Conservation (phyloP, 2,329 filamentous ascomycete species). For the Escovopsis sp. region DNA sequence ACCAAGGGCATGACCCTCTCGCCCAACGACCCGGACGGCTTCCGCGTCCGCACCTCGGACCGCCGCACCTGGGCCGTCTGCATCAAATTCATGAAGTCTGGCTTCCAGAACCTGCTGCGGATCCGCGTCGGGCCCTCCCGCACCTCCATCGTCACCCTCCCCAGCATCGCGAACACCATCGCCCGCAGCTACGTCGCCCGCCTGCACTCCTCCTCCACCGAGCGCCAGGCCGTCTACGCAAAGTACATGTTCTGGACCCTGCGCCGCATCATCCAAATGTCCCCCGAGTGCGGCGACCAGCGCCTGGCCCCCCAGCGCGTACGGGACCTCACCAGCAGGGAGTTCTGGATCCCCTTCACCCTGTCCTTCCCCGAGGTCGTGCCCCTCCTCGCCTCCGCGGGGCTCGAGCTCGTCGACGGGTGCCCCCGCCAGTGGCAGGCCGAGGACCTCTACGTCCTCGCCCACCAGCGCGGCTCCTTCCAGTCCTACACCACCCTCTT, state of each 20-base stretch:
- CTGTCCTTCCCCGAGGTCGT: constrained; percentile 14
- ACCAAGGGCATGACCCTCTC: constrained; percentile 16
- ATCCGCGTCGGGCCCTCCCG: constrained; percentile 8
- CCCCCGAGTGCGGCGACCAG: constrained; percentile 7
- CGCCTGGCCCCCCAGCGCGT: constrained; percentile 8
- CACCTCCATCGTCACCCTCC: constrained; percentile 19
- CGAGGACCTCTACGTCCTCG: not conserved
- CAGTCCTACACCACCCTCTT: not conserved
- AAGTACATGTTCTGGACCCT: constrained; percentile 23
- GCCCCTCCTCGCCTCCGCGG: constrained; percentile 16
- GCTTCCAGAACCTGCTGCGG: constrained; percentile 17
- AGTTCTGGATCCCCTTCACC: constrained; percentile 20
- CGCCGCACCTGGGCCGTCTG: constrained; percentile 18
- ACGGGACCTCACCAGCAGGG: constrained; percentile 9
- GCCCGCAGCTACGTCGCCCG: constrained; percentile 19
- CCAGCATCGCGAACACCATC: constrained; percentile 19
- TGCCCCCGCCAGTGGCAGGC: constrained; percentile 2
- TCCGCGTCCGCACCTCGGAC: constrained; percentile 22
- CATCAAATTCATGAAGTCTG: constrained; percentile 18
- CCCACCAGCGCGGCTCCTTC: not conserved
- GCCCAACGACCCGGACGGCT: constrained; percentile 14
- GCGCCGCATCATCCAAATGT: constrained; percentile 13
- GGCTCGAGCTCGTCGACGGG: constrained; percentile 12
- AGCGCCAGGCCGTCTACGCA: constrained; percentile 11
- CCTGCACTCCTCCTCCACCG: constrained; percentile 7